Evolutionary conservation across 805 yeast genomes (phyloP).

Genomic region (Ascoidea rubescens): DNA sequence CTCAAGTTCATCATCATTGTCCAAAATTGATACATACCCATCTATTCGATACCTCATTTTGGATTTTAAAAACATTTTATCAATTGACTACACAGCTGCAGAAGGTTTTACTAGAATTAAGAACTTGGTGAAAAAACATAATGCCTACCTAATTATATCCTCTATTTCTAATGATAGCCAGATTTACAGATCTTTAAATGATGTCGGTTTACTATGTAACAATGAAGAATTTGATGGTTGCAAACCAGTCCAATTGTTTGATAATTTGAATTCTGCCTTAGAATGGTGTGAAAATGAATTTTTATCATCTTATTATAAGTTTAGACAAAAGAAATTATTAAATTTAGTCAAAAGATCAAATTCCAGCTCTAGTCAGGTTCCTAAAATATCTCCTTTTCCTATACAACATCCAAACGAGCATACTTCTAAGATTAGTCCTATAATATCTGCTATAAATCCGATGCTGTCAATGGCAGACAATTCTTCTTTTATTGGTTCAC

Average conservation of each 20-base stretch:
- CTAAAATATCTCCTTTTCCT: not conserved
- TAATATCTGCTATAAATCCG: not conserved
- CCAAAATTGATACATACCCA: conserved; percentile 16
- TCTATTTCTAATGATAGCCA: conserved; percentile 59
- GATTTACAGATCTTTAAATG: conserved; percentile 58
- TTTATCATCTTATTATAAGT: conserved; percentile 42
- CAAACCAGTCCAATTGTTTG: conserved; percentile 43
- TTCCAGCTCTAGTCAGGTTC: conserved; percentile 2
- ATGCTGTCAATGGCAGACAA: conserved; percentile 2
- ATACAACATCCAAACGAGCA: not conserved
- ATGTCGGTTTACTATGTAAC: conserved; percentile 66
- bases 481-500: conserved; percentile 10
- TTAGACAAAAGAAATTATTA: conserved; percentile 17
- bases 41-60: conserved; percentile 61
- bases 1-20: not conserved
- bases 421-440: not conserved
- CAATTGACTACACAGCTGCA: conserved; percentile 87
- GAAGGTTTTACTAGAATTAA: conserved; percentile 86
- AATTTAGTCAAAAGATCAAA: conserved; percentile 5
- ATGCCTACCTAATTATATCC: conserved; percentile 61
- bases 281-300: conserved; percentile 97
- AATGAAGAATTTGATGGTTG: conserved; percentile 27
- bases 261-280: conserved; percentile 70
- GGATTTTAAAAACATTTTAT: conserved; percentile 71
- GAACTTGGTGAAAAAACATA: conserved; percentile 56